A percentile compares a stretch with the other conserved stretches of the same genome.
phyloP scores from a whole-genome alignment of 345 rosid genomes.

The Capsella bursapastoris region DNA sequence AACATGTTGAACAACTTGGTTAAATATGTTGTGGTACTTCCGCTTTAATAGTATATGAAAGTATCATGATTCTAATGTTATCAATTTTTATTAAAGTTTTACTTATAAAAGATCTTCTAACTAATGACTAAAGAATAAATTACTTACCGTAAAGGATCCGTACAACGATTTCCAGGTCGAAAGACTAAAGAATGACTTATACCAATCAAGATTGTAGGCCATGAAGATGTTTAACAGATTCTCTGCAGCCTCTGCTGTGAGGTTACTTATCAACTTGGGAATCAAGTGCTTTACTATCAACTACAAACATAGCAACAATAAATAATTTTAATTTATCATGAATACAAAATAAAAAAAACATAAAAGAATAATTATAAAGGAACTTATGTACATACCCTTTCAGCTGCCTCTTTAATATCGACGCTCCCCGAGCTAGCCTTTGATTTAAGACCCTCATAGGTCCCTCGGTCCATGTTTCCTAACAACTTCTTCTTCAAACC shows the following conservation, averaged over 20 bases:
- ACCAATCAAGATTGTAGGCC: neutral
- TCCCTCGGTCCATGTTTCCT: neutral
- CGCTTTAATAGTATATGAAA: no score
- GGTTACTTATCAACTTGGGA: neutral
- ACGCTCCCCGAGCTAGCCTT: neutral
- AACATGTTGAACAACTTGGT: no score
- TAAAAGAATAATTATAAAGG: no score
- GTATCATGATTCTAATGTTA: no score
- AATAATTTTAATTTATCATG: neutral
- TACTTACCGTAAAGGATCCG: neutral
- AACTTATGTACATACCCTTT: neutral
- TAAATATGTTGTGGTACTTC: no score
- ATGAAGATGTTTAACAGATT: neutral
- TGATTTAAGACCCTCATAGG: neutral
- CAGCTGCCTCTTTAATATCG: neutral
- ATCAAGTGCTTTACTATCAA: neutral
- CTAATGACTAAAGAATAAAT: neutral
- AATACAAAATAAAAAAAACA: no score
- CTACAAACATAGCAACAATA: neutral
- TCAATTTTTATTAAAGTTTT: no score
- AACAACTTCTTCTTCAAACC: neutral
- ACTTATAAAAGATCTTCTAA: no score
- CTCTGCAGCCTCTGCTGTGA: neutral
- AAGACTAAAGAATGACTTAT: neutral
- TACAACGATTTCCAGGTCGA: neutral